Evolutionary conservation across 495 filamentous ascomycete species (phyloP).

Genomic region (Eremomyces bilateralis): DNA sequence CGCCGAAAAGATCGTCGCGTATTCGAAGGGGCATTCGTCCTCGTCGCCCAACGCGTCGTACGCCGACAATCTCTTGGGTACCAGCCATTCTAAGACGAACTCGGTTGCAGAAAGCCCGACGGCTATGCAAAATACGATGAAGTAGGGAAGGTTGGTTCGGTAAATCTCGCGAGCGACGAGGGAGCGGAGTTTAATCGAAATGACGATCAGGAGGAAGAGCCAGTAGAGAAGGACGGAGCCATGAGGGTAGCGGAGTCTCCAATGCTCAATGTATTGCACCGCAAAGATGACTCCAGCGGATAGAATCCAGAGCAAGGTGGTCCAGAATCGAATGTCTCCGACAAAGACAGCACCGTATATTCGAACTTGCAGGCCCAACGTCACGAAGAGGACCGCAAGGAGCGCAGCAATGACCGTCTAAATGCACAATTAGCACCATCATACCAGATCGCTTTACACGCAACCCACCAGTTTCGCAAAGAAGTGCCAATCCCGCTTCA

Average conservation of each 20-base stretch:
- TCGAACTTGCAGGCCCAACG: slow-evolving; percentile 59
- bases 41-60: slow-evolving; percentile 75
- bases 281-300: slow-evolving; percentile 60
- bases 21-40: slow-evolving; percentile 85
- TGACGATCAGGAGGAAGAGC: slow-evolving; percentile 67
- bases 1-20: slow-evolving; percentile 81
- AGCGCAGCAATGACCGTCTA: slow-evolving; percentile 51
- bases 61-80: slow-evolving; percentile 64
- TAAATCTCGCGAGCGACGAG: slow-evolving; percentile 58
- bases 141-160: slow-evolving; percentile 43
- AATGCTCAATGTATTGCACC: slow-evolving; percentile 89
- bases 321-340: slow-evolving; percentile 80
- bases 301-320: slow-evolving; percentile 49
- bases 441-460: not conserved
- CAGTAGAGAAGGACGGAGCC: slow-evolving; percentile 93
- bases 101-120: slow-evolving; percentile 51
- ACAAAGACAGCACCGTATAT: slow-evolving; percentile 46
- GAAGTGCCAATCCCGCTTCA: slow-evolving; percentile 85
- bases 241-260: slow-evolving; percentile 70
- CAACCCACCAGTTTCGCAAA: slow-evolving; percentile 64
- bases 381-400: slow-evolving; percentile 40
- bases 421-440: slow-evolving; percentile 1
- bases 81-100: slow-evolving; percentile 71
- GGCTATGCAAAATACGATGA: slow-evolving; percentile 53
- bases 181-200: slow-evolving; percentile 71